Base-by-base conservation (phyloP, 805 yeast species). In the Candida vartiovaarae region DNA sequence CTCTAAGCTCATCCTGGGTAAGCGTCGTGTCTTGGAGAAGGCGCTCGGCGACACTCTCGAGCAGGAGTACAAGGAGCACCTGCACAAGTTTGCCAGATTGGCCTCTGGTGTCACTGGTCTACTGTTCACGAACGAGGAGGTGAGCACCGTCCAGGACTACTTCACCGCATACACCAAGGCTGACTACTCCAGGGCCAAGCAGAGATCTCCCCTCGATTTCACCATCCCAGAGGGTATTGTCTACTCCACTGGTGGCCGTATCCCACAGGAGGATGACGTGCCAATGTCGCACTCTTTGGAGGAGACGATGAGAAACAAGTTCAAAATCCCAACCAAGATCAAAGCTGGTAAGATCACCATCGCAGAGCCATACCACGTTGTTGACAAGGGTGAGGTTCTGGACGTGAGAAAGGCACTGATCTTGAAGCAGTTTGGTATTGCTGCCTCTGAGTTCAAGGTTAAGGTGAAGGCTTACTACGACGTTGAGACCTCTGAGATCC, bases 211-310 rank as follows among this genome's bases (percentile, higher is more conserved):
- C 44, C 70, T 91, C 47, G 78, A 84, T 40, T 90, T 93, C 66
- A 75, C 78, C 5, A 74, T 93, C 44, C 98, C 99, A 28, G 88
- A 74, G 47, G 99, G 99, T 39, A 75, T 88, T 42, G 82, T 93
- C 7, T 90, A 88, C 64, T 86, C 98, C 23, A 82, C 96, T 62
- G 99, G 96, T 57, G 99, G 99, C 24, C 95, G 87, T 66, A 70
- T 90, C 41, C 74, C 96, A 29, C 67, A 63, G 25, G 97, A 89
- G 60, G 98, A 93, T 52, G 99, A 93, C 64, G 89, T 93, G 23
- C 96, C 97, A 55, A 82, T 93, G 85, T 83, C 95, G 9, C 99
- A 93, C 63, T 88, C 98, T 5, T 75, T 95, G 68, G 99, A 93
- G 66, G 87, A 89, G 57, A 87, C 95, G 34, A 66, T 93, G 59